A percentile compares a stretch with the other conserved stretches of the same genome.
phyloP scores from a whole-genome alignment of 768 basidiomycete species.

The Leucosporidium creatinivorum region DNA sequence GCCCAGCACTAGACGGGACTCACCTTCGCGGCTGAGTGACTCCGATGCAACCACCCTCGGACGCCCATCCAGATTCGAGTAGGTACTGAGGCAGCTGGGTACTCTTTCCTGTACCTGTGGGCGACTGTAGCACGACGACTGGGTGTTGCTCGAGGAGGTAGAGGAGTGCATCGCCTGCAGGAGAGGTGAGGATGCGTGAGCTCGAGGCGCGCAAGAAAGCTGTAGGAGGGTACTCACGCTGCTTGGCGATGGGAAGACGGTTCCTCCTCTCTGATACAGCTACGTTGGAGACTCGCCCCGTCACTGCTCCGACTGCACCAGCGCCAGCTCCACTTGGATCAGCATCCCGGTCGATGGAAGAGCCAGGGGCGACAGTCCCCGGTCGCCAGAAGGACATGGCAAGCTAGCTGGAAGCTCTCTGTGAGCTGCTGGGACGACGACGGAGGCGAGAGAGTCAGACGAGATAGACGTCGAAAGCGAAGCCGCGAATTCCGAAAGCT shows the following conservation, averaged over 20 bases:
- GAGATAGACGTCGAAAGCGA: too few relatives aligned
- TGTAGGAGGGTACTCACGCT: conserved; percentile 52
- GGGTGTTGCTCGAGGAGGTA: conserved; percentile 76
- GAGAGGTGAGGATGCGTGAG: not conserved
- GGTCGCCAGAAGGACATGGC: conserved; percentile 70
- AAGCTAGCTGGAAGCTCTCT: not conserved
- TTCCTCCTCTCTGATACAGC: conserved; percentile 70
- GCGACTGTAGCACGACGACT: conserved; percentile 55
- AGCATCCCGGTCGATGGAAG: conserved; percentile 72
- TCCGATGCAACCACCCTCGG: conserved; percentile 72
- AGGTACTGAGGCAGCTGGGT: conserved; percentile 97
- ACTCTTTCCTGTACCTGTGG: conserved; percentile 96
- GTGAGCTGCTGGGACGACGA: too few relatives aligned
- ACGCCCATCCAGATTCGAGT: conserved; percentile 84
- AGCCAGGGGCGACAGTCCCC: conserved; percentile 74
- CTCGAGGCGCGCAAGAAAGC: not conserved
- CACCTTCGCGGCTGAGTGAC: conserved; percentile 84
- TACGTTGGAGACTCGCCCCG: conserved; percentile 50
- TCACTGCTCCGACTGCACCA: conserved; percentile 64
- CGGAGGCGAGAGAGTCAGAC: too few relatives aligned
- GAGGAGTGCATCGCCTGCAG: conserved; percentile 64
- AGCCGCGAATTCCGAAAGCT: too few relatives aligned
- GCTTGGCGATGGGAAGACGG: conserved; percentile 79
- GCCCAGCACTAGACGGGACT: not conserved
- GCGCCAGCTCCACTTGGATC: conserved; percentile 41